Evolutionary conservation across 257 asterid genomes (phyloP), one percentile per base, ranked within the genome.

Genomic region (Solanum lignicaule): DNA sequence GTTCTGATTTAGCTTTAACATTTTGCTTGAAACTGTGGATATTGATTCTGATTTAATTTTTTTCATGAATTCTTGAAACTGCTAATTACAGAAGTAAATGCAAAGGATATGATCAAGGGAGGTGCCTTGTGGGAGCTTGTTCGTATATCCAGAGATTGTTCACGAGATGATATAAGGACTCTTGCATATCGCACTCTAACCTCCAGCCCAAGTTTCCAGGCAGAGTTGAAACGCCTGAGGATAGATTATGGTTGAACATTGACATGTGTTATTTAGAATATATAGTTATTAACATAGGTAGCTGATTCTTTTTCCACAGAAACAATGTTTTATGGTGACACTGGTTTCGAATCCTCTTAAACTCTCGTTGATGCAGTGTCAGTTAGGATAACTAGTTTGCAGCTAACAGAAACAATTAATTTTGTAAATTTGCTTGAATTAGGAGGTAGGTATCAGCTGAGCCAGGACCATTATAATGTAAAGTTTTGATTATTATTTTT

Each of bases 41-140:
- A 66, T 58, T 78, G 65, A 7, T 87, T 87, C 83, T 43, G 46
- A 29, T n/a, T 65, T 83, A 83, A 20, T 36, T 15, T 38, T 46
- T 75, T 38, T 87, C 85, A 52, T 52, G 84, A 73, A 65, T 88
- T 38, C 66, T 75, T 9, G 31, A 65, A 35, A 25, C 89, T 88
- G 75, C 87, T 85, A 88, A 74, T 87, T 88, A 29, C 94, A 95
- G 98, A 95, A 89, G 93, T 90, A 36, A 95, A 95, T 79, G 93
- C 98, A 11, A 94, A 89, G 91, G 96, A 94, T 86, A 92, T 95
- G 95, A 91, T 94, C 33, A 90, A 62, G 36, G 94, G 93, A 31
- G 96, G 98, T 72, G 98, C 98, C 7, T 35, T 94, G 68, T 91
- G 98, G 98, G 98, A 94, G 89, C 98, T 95, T 32, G 95, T 95